Percentiles rank a stretch among this genome's conserved stretches.
Conservation (phyloP, 2,329 filamentous ascomycete genomes). For the Rhinocladiella mackenziei region DNA sequence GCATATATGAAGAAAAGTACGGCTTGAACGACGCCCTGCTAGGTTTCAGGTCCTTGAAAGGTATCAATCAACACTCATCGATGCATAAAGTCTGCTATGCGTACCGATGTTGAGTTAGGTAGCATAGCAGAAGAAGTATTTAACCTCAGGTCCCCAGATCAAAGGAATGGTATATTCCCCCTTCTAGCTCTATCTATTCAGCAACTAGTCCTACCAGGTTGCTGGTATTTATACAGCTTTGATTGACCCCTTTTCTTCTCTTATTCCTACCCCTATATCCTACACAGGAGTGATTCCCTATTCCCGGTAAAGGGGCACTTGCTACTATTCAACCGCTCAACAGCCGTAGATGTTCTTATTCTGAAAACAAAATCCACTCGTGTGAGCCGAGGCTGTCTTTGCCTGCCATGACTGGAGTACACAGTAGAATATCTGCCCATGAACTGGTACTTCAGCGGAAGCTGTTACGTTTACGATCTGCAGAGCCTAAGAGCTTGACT, state of each 20-base stretch:
- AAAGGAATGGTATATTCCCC: slow-evolving; percentile 3
- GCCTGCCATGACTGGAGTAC: background rate
- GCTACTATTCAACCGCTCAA: too few relatives aligned
- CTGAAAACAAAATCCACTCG: slow-evolving; percentile 4
- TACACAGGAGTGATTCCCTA: too few relatives aligned
- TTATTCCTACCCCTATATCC: background rate
- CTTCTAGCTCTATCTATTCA: background rate
- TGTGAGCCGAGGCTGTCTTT: background rate
- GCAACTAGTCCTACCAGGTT: too few relatives aligned
- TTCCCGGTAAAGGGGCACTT: too few relatives aligned
- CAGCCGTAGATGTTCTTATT: background rate
- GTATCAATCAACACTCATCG: background rate
- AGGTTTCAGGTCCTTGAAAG: background rate
- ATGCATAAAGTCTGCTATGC: background rate
- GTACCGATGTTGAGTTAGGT: background rate
- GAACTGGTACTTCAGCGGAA: background rate
- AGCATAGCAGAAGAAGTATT: slow-evolving; percentile 4
- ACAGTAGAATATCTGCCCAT: background rate
- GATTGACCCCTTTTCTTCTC: background rate
- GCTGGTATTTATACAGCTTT: background rate
- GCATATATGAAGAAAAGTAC: background rate
- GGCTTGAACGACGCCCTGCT: slow-evolving; percentile 1
- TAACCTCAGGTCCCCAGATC: slow-evolving; percentile 1
- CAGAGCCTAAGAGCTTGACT: too few relatives aligned
- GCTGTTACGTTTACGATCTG: too few relatives aligned